phyloP scores from a whole-genome alignment of 371 early-diverging fungal species.

The Sporodiniella umbellata region DNA sequence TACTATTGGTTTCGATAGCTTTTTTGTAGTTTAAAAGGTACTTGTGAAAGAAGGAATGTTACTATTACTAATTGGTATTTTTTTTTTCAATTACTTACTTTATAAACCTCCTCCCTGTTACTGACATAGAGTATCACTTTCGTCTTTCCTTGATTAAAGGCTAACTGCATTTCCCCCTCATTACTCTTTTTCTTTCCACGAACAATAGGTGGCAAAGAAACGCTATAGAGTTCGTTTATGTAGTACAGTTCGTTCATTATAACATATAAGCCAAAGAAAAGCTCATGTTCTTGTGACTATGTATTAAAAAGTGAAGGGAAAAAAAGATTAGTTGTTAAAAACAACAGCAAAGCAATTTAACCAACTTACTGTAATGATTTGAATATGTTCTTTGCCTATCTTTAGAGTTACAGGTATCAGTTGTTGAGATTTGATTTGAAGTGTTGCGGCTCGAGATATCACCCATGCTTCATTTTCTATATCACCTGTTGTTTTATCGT shows the following conservation, averaged over 20 bases:
- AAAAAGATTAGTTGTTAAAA: neutral
- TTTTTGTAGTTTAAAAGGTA: conserved; percentile 57
- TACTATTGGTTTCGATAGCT: conserved; percentile 55
- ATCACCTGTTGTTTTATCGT: conserved; percentile 32
- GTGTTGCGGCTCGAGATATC: conserved; percentile 53
- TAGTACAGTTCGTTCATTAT: conserved; percentile 80
- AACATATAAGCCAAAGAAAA: conserved; percentile 62
- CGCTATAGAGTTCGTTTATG: conserved; percentile 75
- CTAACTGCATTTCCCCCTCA: conserved; percentile 71
- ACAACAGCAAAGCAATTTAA: no score
- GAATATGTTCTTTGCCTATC: conserved; percentile 72
- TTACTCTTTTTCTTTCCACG: conserved; percentile 27
- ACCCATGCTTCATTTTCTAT: conserved; percentile 61
- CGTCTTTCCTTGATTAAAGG: conserved; percentile 51
- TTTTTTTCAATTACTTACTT: conserved; percentile 20
- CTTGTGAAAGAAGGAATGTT: neutral
- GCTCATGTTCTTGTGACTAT: conserved; percentile 52
- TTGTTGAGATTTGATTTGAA: conserved; percentile 47
- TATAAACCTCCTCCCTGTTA: conserved; percentile 71
- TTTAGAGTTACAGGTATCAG: conserved; percentile 74
- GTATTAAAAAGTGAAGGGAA: neutral
- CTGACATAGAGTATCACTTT: conserved; percentile 66
- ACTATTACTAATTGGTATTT: neutral
- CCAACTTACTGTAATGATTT: conserved; percentile 56
- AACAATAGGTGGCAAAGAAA: conserved; percentile 44